Percentiles rank a stretch among this genome's conserved stretches.
Evolutionary conservation across 108 stramenopile species (phyloP).

Genomic region (Cyclotella cryptica): DNA sequence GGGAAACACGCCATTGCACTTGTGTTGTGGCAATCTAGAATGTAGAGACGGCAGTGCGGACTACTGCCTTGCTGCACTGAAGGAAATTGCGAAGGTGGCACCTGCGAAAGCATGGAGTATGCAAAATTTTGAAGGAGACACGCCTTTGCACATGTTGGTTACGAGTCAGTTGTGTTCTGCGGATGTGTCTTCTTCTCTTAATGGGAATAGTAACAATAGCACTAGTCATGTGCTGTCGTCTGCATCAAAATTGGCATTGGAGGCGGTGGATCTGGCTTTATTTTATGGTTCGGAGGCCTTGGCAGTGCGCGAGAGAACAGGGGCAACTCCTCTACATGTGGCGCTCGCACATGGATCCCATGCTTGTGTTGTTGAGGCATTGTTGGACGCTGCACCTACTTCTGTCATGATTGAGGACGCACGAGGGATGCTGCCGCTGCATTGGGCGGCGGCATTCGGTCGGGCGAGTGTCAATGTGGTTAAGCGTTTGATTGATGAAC

Average conservation of each 20-base stretch:
- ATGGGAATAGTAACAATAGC: constrained; percentile 2
- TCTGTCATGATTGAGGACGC: constrained; percentile 50
- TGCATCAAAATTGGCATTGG: constrained; percentile 12
- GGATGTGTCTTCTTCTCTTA: constrained; percentile 6
- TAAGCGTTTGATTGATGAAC: constrained; percentile 48
- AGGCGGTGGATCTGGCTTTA: constrained; percentile 24
- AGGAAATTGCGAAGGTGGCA: constrained; percentile 48
- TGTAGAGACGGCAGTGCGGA: constrained; percentile 5
- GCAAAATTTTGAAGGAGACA: constrained; percentile 64
- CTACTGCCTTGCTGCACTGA: constrained; percentile 42
- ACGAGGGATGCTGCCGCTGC: constrained; percentile 64
- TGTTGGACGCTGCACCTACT: constrained; percentile 46
- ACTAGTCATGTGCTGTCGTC: constrained; percentile 16
- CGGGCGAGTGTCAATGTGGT: constrained; percentile 22
- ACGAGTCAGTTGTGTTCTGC: constrained; percentile 50
- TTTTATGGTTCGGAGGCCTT: constrained; percentile 21
- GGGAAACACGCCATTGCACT: constrained; percentile 66
- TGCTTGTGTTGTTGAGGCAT: constrained; percentile 50
- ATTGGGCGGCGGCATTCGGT: constrained; percentile 64
- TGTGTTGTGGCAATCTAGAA: constrained; percentile 58
- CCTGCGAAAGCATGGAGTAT: constrained; percentile 49
- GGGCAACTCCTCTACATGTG: constrained; percentile 60
- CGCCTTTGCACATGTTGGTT: constrained; percentile 62
- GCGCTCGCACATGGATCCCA: constrained; percentile 59
- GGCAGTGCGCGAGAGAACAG: constrained; percentile 31